Evolutionary conservation across 2,329 filamentous ascomycete genomes (phyloP).

Genomic region (Gremmenia infestans): DNA sequence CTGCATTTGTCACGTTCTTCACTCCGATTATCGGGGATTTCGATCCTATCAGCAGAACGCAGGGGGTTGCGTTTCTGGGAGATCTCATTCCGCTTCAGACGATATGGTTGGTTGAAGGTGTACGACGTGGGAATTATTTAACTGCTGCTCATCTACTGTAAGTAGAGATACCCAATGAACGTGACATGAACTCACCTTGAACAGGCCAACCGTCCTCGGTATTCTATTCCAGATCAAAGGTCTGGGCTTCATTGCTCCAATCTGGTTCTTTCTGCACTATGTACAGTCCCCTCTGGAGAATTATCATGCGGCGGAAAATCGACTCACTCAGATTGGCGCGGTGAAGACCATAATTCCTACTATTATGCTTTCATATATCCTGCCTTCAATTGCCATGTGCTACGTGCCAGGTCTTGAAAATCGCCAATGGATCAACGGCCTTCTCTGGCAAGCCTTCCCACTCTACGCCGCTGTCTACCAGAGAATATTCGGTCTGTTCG

Average conservation of each 20-base stretch:
- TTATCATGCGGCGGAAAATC: slow-evolving; percentile 31
- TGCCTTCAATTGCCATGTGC: slow-evolving; percentile 26
- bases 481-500: slow-evolving; percentile 12
- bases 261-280: slow-evolving; percentile 37
- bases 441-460: slow-evolving; percentile 40
- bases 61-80: slow-evolving; percentile 23
- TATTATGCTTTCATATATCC: slow-evolving; percentile 23
- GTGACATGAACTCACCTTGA: slow-evolving; percentile 1
- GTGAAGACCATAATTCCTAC: slow-evolving; percentile 30
- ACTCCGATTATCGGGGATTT: slow-evolving; percentile 16
- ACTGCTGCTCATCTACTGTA: slow-evolving; percentile 23
- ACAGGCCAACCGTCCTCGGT: slow-evolving; percentile 25
- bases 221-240: slow-evolving; percentile 28
- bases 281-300: slow-evolving; percentile 31
- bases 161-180: background rate
- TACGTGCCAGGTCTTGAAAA: slow-evolving; percentile 12
- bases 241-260: slow-evolving; percentile 30
- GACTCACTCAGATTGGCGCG: slow-evolving; percentile 28
- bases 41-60: slow-evolving; percentile 16
- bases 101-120: slow-evolving; percentile 29
- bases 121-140: slow-evolving; percentile 27
- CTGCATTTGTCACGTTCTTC: slow-evolving; percentile 20
- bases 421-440: slow-evolving; percentile 26
- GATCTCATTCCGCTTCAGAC: slow-evolving; percentile 27
- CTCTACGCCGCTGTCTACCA: slow-evolving; percentile 20